Conservation (phyloP, 2,329 filamentous ascomycete species). For the Ampelomyces quisqualis region DNA sequence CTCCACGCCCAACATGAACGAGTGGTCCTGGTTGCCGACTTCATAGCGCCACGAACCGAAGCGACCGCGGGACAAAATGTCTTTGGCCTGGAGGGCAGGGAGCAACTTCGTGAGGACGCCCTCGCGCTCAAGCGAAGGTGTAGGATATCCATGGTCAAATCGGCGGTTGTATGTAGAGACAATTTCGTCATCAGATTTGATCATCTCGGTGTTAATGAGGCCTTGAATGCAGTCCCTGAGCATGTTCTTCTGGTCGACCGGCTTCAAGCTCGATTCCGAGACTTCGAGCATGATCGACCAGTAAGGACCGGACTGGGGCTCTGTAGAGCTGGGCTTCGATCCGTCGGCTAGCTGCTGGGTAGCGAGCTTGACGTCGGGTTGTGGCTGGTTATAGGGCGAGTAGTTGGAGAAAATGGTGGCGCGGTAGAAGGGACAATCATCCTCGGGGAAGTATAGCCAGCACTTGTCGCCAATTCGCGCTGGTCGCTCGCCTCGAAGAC, state of each 20-base stretch:
- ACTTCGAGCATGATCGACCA: conserved; percentile 99
- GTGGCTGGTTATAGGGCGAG: conserved; percentile 96
- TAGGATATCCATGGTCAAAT: conserved; percentile 98
- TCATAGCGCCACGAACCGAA: conserved; percentile 99
- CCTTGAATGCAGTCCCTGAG: conserved; percentile 92
- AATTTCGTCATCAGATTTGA: conserved; percentile 86
- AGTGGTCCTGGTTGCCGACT: conserved; percentile 95
- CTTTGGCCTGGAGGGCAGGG: conserved; percentile 85
- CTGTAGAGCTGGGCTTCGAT: conserved; percentile 70
- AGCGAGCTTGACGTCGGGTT: conserved; percentile 76
- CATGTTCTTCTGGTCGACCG: conserved; percentile 81
- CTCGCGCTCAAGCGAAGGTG: conserved; percentile 90
- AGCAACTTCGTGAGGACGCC: conserved; percentile 89
- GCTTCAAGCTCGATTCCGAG: conserved; percentile 93
- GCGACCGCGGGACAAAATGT: conserved; percentile 91
- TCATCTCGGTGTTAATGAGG: conserved; percentile 96
- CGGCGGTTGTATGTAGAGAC: conserved; percentile 97
- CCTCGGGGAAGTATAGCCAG: conserved; percentile 99
- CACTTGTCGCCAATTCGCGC: conserved; percentile 99
- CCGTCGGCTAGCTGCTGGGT: conserved; percentile 85
- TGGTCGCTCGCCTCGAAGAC: conserved; percentile 85
- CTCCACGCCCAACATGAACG: conserved; percentile 95
- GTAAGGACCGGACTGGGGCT: conserved; percentile 86
- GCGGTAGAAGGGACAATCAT: conserved; percentile 98
- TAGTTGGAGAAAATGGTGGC: conserved; percentile 99